A percentile compares a stretch with the other conserved stretches of the same genome.
These are phyloP conservation scores for Magnaporthiopsis rhizophila DNA, from an alignment of 2,329 filamentous ascomycete species.

Conservation along the genomic window DNA sequence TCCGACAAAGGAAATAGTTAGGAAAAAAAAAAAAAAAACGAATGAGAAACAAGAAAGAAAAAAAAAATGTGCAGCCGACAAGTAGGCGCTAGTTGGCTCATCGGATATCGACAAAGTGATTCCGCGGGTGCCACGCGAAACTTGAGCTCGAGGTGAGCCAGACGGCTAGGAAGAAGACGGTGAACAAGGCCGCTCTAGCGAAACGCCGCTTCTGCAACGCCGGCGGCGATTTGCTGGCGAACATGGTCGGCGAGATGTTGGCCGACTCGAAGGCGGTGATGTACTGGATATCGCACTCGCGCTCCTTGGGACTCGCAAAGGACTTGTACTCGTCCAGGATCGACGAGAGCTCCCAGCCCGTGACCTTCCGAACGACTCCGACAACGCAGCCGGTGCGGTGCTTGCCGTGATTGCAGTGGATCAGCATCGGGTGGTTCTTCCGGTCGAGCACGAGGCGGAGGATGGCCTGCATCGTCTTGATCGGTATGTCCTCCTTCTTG, in stretches of 20 bases:
- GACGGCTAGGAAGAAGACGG: slow-evolving; percentile 31
- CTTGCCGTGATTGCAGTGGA: slow-evolving; percentile 93
- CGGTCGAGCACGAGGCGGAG: slow-evolving; percentile 64
- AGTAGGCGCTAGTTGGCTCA: not conserved
- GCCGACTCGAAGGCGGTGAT: slow-evolving; percentile 41
- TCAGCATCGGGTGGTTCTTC: slow-evolving; percentile 68
- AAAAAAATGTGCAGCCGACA: not conserved
- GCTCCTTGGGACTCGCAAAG: slow-evolving; percentile 53
- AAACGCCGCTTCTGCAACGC: slow-evolving; percentile 19
- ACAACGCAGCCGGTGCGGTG: slow-evolving; percentile 89
- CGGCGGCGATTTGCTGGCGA: slow-evolving; percentile 8
- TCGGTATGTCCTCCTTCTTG: slow-evolving; percentile 67
- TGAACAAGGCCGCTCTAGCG: slow-evolving; percentile 33
- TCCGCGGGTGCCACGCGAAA: not conserved
- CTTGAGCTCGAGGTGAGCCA: slow-evolving; percentile 24
- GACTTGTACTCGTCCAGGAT: slow-evolving; percentile 66
- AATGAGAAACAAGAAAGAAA: too few species aligned
- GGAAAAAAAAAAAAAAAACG: too few species aligned
- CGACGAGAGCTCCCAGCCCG: slow-evolving; percentile 54
- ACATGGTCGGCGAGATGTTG: slow-evolving; percentile 24
- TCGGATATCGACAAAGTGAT: not conserved
- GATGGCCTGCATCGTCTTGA: slow-evolving; percentile 61
- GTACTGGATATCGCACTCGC: slow-evolving; percentile 53
- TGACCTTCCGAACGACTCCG: slow-evolving; percentile 66
- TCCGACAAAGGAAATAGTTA: not conserved